Conservation (phyloP, 1,284 basidiomycete genomes). For the Ceratobasidium sp. region DNA sequence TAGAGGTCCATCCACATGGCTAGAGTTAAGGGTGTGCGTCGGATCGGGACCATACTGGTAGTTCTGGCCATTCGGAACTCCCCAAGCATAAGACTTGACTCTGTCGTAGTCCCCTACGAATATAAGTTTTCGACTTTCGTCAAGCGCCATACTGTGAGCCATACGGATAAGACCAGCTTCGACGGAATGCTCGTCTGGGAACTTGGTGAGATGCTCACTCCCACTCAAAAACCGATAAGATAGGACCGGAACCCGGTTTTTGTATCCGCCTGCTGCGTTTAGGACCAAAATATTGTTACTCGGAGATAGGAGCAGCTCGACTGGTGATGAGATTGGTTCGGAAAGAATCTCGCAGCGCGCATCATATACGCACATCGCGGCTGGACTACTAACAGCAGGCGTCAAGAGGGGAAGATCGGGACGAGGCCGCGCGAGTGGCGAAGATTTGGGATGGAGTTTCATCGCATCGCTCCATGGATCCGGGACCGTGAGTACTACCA, state of each 20-base stretch:
- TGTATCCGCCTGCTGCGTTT: slow-evolving; percentile 13
- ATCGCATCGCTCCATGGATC: slow-evolving; percentile 4
- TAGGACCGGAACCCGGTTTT: slow-evolving; percentile 12
- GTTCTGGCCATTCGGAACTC: neutral
- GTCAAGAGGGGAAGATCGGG: slow-evolving; percentile 20
- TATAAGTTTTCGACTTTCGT: slow-evolving; percentile 35
- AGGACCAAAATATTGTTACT: slow-evolving; percentile 5
- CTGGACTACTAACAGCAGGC: neutral
- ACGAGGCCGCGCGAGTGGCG: slow-evolving; percentile 11
- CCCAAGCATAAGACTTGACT: slow-evolving; percentile 39
- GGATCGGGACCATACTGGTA: slow-evolving; percentile 13
- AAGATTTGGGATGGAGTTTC: slow-evolving; percentile 5
- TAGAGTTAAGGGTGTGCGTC: slow-evolving; percentile 25
- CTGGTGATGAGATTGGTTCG: neutral
- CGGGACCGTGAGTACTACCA: no score
- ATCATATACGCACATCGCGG: slow-evolving; percentile 21
- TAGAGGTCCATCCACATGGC: neutral
- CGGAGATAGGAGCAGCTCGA: neutral
- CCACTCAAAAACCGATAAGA: neutral
- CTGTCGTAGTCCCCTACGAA: slow-evolving; percentile 34
- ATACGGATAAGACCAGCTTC: slow-evolving; percentile 9
- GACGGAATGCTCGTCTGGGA: slow-evolving; percentile 2
- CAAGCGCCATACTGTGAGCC: slow-evolving; percentile 17
- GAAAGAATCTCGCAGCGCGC: slow-evolving; percentile 38
- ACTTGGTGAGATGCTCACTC: neutral